phyloP scores from a whole-genome alignment of 2,329 filamentous ascomycete species.

The Erysiphe pulchra region DNA sequence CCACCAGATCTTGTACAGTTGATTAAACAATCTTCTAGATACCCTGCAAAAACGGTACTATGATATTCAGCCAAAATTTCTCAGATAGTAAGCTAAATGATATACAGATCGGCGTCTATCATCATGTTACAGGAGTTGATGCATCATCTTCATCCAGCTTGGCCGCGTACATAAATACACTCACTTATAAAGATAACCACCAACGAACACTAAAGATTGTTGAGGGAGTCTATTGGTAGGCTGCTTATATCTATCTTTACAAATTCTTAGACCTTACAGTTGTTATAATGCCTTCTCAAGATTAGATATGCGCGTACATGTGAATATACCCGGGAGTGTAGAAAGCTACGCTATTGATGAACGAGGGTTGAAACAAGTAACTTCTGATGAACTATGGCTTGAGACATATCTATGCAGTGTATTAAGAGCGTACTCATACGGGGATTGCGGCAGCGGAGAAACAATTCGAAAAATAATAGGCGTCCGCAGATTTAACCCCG shows the following conservation, averaged over 20 bases:
- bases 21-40: constrained; percentile 43
- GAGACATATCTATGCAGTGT: constrained; percentile 95
- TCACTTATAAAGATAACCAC: constrained; percentile 72
- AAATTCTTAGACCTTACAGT: constrained; percentile 17
- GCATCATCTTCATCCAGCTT: constrained; percentile 92
- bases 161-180: constrained; percentile 92
- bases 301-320: constrained; percentile 93
- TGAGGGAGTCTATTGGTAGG: constrained; percentile 82
- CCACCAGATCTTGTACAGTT: constrained; percentile 91
- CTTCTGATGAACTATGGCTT: constrained; percentile 84
- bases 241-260: not conserved
- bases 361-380: constrained; percentile 77
- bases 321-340: constrained; percentile 86
- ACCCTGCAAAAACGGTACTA: constrained; percentile 27
- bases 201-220: constrained; percentile 61
- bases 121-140: constrained; percentile 93
- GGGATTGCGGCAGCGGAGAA: constrained; percentile 82
- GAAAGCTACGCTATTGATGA: constrained; percentile 97
- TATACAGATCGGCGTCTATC: constrained; percentile 63
- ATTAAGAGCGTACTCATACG: constrained; percentile 82
- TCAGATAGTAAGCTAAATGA: not conserved
- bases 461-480: constrained; percentile 92
- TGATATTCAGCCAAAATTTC: not conserved
- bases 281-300: constrained; percentile 99
- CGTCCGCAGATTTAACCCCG: constrained; percentile 89